phyloP scores from a whole-genome alignment of 176 grass and related monocot genomes.

The Raddia guianensis region DNA sequence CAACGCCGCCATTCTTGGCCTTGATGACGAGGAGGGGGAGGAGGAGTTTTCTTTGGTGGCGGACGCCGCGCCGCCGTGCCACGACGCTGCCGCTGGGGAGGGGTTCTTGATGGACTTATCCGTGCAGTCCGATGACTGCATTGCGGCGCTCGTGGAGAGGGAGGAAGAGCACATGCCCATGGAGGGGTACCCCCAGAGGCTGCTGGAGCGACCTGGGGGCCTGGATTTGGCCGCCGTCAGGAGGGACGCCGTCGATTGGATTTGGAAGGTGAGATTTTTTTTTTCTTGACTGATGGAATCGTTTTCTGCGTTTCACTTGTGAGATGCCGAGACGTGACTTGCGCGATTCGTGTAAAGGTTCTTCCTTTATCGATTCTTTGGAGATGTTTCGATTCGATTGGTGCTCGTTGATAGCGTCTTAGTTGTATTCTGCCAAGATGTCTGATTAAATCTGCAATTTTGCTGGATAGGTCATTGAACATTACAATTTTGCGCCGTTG shows the following conservation, averaged over 20 bases:
- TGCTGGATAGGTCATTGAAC: slow-evolving; percentile 71
- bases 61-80: slow-evolving; percentile 31
- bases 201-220: slow-evolving; percentile 47
- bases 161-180: slow-evolving; percentile 67
- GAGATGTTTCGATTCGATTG: slow-evolving; percentile 34
- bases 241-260: slow-evolving; percentile 80
- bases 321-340: slow-evolving; percentile 26
- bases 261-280: slow-evolving; percentile 75
- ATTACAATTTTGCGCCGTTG: slow-evolving; percentile 84
- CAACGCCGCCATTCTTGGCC: slow-evolving; percentile 67
- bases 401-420: slow-evolving; percentile 8
- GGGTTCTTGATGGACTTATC: slow-evolving; percentile 58
- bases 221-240: slow-evolving; percentile 72
- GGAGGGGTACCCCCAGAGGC: slow-evolving; percentile 71
- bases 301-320: slow-evolving; percentile 22
- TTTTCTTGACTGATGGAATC: slow-evolving; percentile 31
- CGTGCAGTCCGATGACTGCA: slow-evolving; percentile 71
- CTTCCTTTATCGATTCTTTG: slow-evolving; percentile 23
- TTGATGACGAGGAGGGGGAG: slow-evolving; percentile 65
- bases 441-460: slow-evolving; percentile 53
- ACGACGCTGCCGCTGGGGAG: slow-evolving; percentile 17
- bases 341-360: slow-evolving; percentile 40
- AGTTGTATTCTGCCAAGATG: not conserved
- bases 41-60: slow-evolving; percentile 48
- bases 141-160: slow-evolving; percentile 60